Conservation (phyloP, 1,284 basidiomycete species). For the Exobasidium cylindrosporum region DNA sequence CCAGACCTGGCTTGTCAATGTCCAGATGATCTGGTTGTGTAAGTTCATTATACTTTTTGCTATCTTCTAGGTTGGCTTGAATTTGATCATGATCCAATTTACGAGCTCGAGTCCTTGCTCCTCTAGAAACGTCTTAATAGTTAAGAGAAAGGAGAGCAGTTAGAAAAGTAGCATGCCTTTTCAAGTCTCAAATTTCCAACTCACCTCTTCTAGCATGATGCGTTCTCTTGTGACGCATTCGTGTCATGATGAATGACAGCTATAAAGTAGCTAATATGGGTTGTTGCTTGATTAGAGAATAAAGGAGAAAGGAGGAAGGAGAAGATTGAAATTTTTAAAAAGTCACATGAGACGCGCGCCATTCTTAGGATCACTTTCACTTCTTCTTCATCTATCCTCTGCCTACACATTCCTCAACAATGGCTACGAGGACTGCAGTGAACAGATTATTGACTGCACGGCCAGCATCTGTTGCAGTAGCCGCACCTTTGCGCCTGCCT, state of each 20-base stretch:
- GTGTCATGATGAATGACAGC: conserved; percentile 30
- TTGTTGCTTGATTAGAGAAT: no score
- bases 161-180: not conserved
- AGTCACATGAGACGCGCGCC: not conserved
- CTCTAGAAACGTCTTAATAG: conserved; percentile 44
- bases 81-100: conserved; percentile 53
- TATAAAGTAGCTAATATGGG: not conserved
- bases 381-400: no score
- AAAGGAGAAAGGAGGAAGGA: not conserved
- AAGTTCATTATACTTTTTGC: conserved; percentile 35
- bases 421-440: not conserved
- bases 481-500: no score
- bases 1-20: conserved; percentile 52
- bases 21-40: conserved; percentile 48
- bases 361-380: no score
- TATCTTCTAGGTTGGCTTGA: conserved; percentile 42
- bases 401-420: no score
- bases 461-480: not conserved
- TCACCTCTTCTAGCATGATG: conserved; percentile 50
- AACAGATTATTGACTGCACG: not conserved
- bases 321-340: not conserved
- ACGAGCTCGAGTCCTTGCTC: conserved; percentile 50
- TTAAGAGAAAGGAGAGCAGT: not conserved
- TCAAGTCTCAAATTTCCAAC: conserved; percentile 2
- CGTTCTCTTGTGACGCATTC: conserved; percentile 49